Conservation (phyloP, 495 filamentous ascomycete species). For the Penicillium diatomitis region DNA sequence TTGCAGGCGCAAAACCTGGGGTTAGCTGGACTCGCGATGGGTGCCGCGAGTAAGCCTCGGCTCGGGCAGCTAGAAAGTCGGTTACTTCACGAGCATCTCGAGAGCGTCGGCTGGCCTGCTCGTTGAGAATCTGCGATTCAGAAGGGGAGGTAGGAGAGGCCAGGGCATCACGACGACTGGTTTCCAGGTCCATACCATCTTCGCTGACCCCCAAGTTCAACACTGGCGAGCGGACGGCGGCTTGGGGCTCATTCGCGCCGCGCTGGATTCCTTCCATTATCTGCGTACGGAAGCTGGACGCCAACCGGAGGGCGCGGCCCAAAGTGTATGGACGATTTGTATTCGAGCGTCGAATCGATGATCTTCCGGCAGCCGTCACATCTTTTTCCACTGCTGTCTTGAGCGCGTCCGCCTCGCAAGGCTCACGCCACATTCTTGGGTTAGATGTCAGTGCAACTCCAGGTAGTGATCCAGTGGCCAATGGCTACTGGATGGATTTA, state of each 20-base stretch:
- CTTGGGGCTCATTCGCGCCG: constrained; percentile 19
- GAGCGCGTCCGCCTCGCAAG: constrained; percentile 36
- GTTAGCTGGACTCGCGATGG: constrained; percentile 16
- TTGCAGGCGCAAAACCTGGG: constrained; percentile 39
- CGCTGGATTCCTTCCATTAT: constrained; percentile 39
- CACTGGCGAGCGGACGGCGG: constrained; percentile 22
- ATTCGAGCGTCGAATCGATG: constrained; percentile 57
- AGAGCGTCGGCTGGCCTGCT: constrained; percentile 20
- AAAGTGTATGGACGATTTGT: constrained; percentile 34
- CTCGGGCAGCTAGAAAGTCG: constrained; percentile 17
- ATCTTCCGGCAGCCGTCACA: constrained; percentile 53
- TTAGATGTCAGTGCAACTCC: constrained; percentile 10
- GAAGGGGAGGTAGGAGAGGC: constrained; percentile 3
- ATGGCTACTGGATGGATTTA: constrained; percentile 11
- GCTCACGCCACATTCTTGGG: constrained; percentile 55
- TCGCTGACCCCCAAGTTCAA: constrained; percentile 20
- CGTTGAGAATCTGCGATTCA: constrained; percentile 22
- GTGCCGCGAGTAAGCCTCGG: constrained; percentile 3
- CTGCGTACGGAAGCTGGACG: constrained; percentile 25
- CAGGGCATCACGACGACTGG: constrained; percentile 24
- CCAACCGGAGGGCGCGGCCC: constrained; percentile 24
- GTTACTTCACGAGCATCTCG: constrained; percentile 25
- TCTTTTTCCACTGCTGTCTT: constrained; percentile 51
- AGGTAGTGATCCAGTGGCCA: constrained; percentile 19
- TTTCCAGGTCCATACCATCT: constrained; percentile 26